Percentiles rank a stretch among this genome's conserved stretches.
phyloP scores from a whole-genome alignment of 352 stramenopile genomes.

The Pythium coloratum region DNA sequence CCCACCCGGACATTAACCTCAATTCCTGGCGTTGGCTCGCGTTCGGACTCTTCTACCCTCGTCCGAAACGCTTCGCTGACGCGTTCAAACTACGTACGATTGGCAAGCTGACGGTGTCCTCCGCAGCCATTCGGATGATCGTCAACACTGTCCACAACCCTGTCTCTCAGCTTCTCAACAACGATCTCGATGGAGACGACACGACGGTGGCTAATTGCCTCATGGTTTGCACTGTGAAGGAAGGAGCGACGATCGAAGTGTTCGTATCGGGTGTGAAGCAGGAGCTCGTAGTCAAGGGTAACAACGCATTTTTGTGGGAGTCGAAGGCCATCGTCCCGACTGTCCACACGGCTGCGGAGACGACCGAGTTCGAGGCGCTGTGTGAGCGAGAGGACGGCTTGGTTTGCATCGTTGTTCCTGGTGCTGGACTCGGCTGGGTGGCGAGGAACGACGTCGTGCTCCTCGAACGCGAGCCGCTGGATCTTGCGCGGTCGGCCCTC shows the following conservation, averaged over 20 bases:
- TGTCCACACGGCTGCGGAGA: background rate
- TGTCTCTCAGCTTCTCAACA: background rate
- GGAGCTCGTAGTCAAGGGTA: background rate
- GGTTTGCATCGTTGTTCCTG: constrained; percentile 1
- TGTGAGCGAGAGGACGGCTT: background rate
- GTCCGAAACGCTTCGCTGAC: background rate
- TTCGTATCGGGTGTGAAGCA: background rate
- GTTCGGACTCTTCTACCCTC: constrained; percentile 4
- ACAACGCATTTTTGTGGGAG: background rate
- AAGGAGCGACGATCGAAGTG: constrained; percentile 1
- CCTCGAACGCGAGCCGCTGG: constrained; percentile 2
- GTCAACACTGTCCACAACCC: background rate
- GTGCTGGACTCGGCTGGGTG: background rate
- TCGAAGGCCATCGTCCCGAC: background rate
- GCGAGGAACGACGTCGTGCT: background rate
- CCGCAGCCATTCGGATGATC: background rate
- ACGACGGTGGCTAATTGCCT: background rate
- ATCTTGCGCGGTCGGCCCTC: background rate
- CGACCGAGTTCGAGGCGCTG: constrained; percentile 2
- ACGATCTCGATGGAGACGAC: background rate
- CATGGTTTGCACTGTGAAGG: constrained; percentile 5
- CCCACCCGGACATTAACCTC: background rate
- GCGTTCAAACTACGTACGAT: background rate
- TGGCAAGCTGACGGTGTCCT: background rate
- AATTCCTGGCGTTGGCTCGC: background rate